Conservation (phyloP, 1,284 basidiomycete genomes). For the Microbotryum silenes-acaulis region DNA sequence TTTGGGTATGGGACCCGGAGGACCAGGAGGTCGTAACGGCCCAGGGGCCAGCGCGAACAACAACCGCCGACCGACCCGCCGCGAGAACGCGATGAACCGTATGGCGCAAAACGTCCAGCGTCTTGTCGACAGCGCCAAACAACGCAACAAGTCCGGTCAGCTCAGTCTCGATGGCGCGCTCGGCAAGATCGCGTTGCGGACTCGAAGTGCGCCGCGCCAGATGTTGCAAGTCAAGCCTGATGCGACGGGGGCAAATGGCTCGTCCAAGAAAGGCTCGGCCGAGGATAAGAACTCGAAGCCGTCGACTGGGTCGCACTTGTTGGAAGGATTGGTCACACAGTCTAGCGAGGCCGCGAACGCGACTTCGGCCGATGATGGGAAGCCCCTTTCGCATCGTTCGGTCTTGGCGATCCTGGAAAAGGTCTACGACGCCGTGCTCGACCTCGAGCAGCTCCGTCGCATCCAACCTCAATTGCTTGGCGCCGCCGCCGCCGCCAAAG, state of each 20-base stretch:
- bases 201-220: slow-evolving; percentile 90
- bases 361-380: slow-evolving; percentile 9
- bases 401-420: slow-evolving; percentile 72
- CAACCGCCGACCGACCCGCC: slow-evolving; percentile 43
- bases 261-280: background rate
- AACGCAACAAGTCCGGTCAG: slow-evolving; percentile 43
- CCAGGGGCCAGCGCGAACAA: background rate
- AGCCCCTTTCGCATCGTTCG: slow-evolving; percentile 64
- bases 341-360: background rate
- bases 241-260: background rate
- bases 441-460: slow-evolving; percentile 76
- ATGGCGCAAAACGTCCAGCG: slow-evolving; percentile 97
- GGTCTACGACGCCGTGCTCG: slow-evolving; percentile 75
- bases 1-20: background rate
- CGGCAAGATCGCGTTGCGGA: slow-evolving; percentile 82
- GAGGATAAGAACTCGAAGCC: slow-evolving; percentile 1
- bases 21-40: background rate
- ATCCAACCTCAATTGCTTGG: slow-evolving; percentile 56
- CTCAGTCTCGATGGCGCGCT: slow-evolving; percentile 78
- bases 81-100: slow-evolving; percentile 89
- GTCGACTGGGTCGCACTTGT: slow-evolving; percentile 20
- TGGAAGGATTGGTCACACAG: slow-evolving; percentile 24
- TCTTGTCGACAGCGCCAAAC: slow-evolving; percentile 83
- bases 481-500: slow-evolving; percentile 44
- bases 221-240: slow-evolving; percentile 71